Percentiles rank a stretch among this genome's conserved stretches.
phyloP scores from a whole-genome alignment of 768 basidiomycete genomes.

The Dendrothele bispora region DNA sequence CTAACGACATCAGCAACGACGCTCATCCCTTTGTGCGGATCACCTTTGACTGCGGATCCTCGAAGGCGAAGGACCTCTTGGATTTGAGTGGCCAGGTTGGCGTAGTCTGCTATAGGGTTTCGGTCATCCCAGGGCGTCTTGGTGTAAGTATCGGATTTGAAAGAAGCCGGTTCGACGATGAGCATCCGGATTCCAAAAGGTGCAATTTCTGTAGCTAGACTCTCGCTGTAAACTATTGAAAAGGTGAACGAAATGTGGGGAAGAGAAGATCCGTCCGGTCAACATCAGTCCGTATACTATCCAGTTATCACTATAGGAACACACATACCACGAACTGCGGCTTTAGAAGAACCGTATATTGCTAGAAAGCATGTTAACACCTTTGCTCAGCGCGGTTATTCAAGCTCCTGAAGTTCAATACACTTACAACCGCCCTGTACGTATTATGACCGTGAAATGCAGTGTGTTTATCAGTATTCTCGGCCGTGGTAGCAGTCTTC shows the following conservation, averaged over 20 bases:
- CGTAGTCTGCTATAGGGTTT: not conserved
- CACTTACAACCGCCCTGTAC: not conserved
- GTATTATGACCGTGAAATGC: not conserved
- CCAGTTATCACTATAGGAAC: no score
- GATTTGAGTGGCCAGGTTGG: not conserved
- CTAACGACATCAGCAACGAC: slow-evolving; percentile 32
- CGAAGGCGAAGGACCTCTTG: not conserved
- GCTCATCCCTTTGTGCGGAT: slow-evolving; percentile 30
- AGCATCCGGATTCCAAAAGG: slow-evolving; percentile 11
- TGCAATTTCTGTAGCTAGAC: slow-evolving; percentile 1
- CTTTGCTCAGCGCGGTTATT: no score
- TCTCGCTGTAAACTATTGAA: slow-evolving; percentile 6
- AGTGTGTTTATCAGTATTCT: not conserved
- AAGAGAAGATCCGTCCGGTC: no score
- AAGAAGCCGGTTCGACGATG: slow-evolving; percentile 2
- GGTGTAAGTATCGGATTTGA: not conserved
- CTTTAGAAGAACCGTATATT: slow-evolving; percentile 22
- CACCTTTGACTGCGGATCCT: no score
- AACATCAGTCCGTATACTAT: no score
- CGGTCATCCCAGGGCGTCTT: slow-evolving; percentile 19
- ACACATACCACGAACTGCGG: slow-evolving; percentile 1
- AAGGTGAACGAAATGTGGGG: no score
- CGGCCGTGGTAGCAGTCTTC: not conserved
- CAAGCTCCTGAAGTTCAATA: no score
- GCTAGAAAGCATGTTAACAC: slow-evolving; percentile 24